These are phyloP conservation scores for Neospora caninum DNA, from an alignment of 169 alveolate genomes.

Conservation along the genomic window DNA sequence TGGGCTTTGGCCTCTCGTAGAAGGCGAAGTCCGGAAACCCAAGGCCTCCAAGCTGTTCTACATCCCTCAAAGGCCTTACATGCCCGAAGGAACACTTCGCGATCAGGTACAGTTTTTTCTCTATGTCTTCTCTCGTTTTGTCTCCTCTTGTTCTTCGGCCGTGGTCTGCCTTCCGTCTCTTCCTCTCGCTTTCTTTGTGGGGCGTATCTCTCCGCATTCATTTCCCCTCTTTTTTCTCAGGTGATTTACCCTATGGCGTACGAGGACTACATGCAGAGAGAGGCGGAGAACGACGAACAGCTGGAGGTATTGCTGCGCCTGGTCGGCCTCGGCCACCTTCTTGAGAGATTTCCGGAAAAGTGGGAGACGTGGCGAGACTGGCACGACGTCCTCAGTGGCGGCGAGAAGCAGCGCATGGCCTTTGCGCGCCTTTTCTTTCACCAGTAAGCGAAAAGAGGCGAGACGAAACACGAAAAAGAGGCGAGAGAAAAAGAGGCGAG, in stretches of 20 bases:
- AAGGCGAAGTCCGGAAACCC: conserved; percentile 83
- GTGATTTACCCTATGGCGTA: conserved; percentile 24
- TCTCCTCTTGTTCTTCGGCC: neutral
- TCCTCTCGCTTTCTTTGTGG: neutral
- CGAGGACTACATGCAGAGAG: neutral
- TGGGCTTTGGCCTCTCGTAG: conserved; percentile 87
- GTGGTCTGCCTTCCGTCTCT: neutral
- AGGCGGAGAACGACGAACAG: conserved; percentile 69
- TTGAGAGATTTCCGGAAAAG: conserved; percentile 58
- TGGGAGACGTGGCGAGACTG: conserved; percentile 42
- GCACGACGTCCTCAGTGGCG: conserved; percentile 79
- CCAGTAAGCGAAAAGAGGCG: conserved; percentile 15
- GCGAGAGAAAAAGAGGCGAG: no score
- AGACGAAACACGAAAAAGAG: no score
- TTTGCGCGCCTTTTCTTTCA: conserved; percentile 88
- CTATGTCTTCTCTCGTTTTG: neutral
- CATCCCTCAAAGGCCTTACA: conserved; percentile 89
- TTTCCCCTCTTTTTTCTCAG: neutral
- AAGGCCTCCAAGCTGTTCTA: conserved; percentile 79
- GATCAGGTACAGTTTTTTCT: conserved; percentile 75
- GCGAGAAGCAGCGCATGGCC: conserved; percentile 91
- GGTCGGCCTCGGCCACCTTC: conserved; percentile 78
- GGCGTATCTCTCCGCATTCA: no score
- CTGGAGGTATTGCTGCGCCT: conserved; percentile 73
- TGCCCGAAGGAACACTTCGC: conserved; percentile 87